These are phyloP conservation scores for Cerioporus squamosus DNA, from an alignment of 1,284 basidiomycete species.

Conservation along the genomic window DNA sequence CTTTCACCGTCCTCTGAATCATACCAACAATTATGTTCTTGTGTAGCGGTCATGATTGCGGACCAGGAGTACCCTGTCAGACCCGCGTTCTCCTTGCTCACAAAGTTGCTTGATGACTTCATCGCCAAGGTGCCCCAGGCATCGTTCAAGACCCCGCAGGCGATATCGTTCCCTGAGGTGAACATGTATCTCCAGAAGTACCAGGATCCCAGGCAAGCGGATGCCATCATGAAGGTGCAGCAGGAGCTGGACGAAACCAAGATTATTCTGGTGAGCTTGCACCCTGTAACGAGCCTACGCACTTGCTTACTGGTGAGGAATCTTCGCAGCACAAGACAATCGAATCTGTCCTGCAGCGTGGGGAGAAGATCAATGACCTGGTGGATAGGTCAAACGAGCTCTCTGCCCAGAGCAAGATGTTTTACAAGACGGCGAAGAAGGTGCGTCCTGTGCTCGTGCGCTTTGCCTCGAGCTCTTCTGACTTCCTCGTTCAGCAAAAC, in stretches of 20 bases:
- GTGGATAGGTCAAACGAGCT: conserved; percentile 95
- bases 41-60: conserved; percentile 88
- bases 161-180: conserved; percentile 76
- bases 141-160: conserved; percentile 62
- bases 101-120: conserved; percentile 96
- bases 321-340: conserved; percentile 93
- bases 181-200: conserved; percentile 89
- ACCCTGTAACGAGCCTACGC: no score
- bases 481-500: conserved; percentile 57
- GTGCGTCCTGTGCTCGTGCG: conserved; percentile 34
- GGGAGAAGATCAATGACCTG: conserved; percentile 96
- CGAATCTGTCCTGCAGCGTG: conserved; percentile 94
- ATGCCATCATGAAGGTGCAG: conserved; percentile 98
- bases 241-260: conserved; percentile 99
- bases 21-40: neutral
- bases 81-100: conserved; percentile 94
- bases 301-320: neutral
- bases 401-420: conserved; percentile 91
- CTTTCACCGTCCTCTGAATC: neutral
- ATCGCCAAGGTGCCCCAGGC: conserved; percentile 77
- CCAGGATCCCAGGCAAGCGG: conserved; percentile 97
- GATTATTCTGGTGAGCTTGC: conserved; percentile 82
- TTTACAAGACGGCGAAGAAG: conserved; percentile 84
- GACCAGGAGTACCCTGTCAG: conserved; percentile 97
- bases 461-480: neutral